Percentiles rank a stretch among this genome's conserved stretches.
Conservation (phyloP, 2,329 filamentous ascomycete genomes). For the Waltergamsia citrina region DNA sequence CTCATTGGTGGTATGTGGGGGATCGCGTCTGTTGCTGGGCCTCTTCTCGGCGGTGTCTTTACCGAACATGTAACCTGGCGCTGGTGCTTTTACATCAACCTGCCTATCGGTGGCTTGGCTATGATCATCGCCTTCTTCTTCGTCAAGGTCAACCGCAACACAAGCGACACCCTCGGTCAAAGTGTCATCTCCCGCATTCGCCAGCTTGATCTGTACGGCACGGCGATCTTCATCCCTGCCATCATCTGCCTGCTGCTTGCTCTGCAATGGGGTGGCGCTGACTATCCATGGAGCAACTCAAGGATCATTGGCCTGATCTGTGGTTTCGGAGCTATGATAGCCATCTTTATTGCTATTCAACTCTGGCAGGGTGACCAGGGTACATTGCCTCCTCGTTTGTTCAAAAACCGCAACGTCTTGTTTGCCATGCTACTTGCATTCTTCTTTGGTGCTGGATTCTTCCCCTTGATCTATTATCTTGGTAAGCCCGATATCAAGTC, state of each 20-base stretch:
- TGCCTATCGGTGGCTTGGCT: conserved; percentile 37
- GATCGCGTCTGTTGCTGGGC: conserved; percentile 14
- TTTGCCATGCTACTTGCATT: conserved; percentile 26
- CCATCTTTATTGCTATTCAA: conserved; percentile 25
- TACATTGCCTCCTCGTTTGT: conserved; percentile 4
- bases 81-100: conserved; percentile 33
- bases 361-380: conserved; percentile 5
- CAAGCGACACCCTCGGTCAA: conserved; percentile 17
- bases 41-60: conserved; percentile 15
- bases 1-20: conserved; percentile 15
- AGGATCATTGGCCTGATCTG: conserved; percentile 41
- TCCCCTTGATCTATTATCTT: conserved; percentile 38
- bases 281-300: conserved; percentile 38
- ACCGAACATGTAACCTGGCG: conserved; percentile 15
- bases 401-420: conserved; percentile 6
- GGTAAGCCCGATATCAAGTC: conserved; percentile 31
- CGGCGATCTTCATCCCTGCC: conserved; percentile 38
- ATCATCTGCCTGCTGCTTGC: conserved; percentile 44
- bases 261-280: conserved; percentile 45
- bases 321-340: conserved; percentile 33
- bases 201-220: conserved; percentile 36
- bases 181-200: conserved; percentile 18
- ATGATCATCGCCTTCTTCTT: conserved; percentile 36
- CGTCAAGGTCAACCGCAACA: conserved; percentile 29
- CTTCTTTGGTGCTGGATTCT: conserved; percentile 31